These are phyloP conservation scores for Malus hybrid DNA, from an alignment of 331 rosid species.

Conservation along the genomic window DNA sequence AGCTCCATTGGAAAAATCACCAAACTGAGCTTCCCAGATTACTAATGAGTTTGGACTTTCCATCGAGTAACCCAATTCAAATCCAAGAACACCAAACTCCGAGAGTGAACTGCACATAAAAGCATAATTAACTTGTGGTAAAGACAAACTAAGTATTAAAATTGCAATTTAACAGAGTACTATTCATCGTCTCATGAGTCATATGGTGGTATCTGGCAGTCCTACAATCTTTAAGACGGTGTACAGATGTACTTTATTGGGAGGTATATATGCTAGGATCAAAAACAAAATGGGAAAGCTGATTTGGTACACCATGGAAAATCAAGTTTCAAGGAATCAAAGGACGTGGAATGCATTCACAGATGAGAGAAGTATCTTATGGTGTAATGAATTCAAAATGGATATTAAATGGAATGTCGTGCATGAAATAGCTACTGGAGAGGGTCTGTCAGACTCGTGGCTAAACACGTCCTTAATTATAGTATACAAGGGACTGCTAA, in stretches of 20 bases:
- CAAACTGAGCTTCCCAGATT: slow-evolving; percentile 98
- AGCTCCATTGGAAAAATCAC: slow-evolving; percentile 95
- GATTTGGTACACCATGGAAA: not conserved
- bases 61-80: slow-evolving; percentile 97
- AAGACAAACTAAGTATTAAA: slow-evolving; percentile 1
- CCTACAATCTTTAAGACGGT: not conserved
- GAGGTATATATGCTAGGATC: not conserved
- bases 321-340: not conserved
- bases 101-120: slow-evolving; percentile 70
- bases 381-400: not conserved
- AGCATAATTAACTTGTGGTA: slow-evolving; percentile 11
- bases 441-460: not conserved
- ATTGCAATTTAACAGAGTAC: not conserved
- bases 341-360: not conserved
- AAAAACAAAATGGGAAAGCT: not conserved
- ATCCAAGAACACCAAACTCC: slow-evolving; percentile 95
- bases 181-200: not conserved
- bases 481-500: not conserved
- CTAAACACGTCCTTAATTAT: not conserved
- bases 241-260: not conserved
- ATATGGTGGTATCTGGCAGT: not conserved
- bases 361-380: not conserved
- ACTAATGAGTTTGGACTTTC: slow-evolving; percentile 92
- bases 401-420: not conserved
- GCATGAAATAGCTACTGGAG: not conserved